phyloP scores from a whole-genome alignment of 108 stramenopile species.

The Ochromonas danica region DNA sequence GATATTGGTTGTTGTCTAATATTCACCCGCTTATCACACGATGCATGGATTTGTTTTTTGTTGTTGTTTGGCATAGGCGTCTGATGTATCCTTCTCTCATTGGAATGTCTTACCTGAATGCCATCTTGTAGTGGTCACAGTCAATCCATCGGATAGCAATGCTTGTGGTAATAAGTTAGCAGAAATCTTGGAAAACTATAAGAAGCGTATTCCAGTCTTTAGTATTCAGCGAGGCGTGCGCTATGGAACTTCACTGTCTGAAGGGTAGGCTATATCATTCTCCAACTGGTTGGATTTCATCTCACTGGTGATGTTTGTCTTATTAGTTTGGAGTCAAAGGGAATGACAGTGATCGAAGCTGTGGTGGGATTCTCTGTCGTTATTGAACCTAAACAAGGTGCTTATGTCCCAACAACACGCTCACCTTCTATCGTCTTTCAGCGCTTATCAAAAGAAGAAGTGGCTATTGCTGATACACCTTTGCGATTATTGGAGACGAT shows the following conservation, averaged over 20 bases:
- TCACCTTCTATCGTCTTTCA: conserved; percentile 6
- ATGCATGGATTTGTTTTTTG: not conserved
- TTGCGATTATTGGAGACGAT: conserved; percentile 1
- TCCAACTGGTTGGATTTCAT: not conserved
- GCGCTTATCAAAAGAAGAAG: conserved; percentile 20
- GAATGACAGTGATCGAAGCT: conserved; percentile 9
- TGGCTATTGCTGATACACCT: not conserved
- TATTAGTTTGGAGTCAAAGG: not conserved
- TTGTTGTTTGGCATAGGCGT: not conserved
- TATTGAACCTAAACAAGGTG: not conserved
- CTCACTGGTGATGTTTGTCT: not conserved
- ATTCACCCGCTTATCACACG: not conserved
- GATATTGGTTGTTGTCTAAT: not conserved
- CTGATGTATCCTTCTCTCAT: conserved; percentile 20
- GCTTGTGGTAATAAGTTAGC: not conserved
- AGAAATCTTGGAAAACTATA: not conserved
- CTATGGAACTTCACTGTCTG: not conserved
- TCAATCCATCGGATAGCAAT: not conserved
- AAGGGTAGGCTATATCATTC: not conserved
- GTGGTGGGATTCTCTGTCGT: not conserved
- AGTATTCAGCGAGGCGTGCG: not conserved
- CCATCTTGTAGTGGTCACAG: not conserved
- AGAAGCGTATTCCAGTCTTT: not conserved
- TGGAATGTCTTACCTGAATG: not conserved
- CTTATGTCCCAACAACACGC: not conserved